Base-by-base conservation (phyloP, 1,284 basidiomycete genomes). In the Pyrrhoderma noxium region DNA sequence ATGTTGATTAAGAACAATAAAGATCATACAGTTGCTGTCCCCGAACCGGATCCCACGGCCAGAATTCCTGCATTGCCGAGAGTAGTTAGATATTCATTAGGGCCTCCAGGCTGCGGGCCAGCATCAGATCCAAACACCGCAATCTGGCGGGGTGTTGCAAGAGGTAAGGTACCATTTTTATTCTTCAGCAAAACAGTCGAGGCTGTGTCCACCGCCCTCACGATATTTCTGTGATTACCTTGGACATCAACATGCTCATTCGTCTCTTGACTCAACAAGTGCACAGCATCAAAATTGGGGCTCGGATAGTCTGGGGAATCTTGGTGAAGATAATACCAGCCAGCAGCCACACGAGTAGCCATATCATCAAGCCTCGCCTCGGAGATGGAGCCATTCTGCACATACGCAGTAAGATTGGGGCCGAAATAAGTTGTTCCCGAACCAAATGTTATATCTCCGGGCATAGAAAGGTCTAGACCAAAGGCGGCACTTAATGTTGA, bases 151-250 rank as follows among this genome's bases (percentile, higher is more conserved):
- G 79, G 75, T 53, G 72, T 77, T 53, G 73, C 70, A 19, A 93
- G 68, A 0, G 90, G 89, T 14, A 93, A 70, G 2, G 79, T 74
- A 2, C 67, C 66, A 25, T 75, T 69, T 21, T 67, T 68, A 64
- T 95, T 94, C 77, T 94, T 94, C 53, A 94, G 73, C 25, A 95
- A 70, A 7, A 93, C 84, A 1, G 81, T 83, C 41, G 85, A 85
- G 0, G 85, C 83, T 0, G 82, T 77, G 11, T 85, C 89, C 27
- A 93, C 80, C 62, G 85, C 73, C 25, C 86, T 75, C 8, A 91
- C 83, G 37, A 45, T 64, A 0, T 74, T 75, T 21, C 65, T 69
- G 60, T 93, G 90, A 60, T 89, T 78, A 16, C 65, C 77, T 61
- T 87, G 82, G 0, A 90, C 89, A 59, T 93, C 80, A 25, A 92